Evolutionary conservation across 2,329 filamentous ascomycete species (phyloP).

Genomic region (Colletotrichum cereale): DNA sequence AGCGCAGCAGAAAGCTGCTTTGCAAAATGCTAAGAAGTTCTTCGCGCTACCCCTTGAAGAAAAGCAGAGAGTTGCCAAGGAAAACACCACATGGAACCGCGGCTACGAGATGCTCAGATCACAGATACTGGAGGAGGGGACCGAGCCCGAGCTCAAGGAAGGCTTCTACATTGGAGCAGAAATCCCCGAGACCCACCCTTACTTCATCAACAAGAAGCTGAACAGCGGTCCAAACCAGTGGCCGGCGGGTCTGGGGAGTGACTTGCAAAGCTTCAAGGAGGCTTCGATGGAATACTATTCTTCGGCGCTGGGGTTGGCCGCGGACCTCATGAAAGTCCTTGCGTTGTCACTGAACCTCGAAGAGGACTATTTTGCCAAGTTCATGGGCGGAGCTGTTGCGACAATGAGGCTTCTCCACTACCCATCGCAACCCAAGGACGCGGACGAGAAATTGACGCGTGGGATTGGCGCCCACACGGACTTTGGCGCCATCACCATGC

Average conservation of each 20-base stretch:
- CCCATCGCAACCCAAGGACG: constrained; percentile 54
- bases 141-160: constrained; percentile 62
- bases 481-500: constrained; percentile 68
- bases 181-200: constrained; percentile 55
- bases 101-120: constrained; percentile 63
- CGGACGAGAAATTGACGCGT: constrained; percentile 50
- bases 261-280: constrained; percentile 50
- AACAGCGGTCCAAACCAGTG: constrained; percentile 57
- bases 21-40: constrained; percentile 58
- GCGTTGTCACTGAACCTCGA: constrained; percentile 57
- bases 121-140: constrained; percentile 59
- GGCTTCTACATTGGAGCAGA: constrained; percentile 57
- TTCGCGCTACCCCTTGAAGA: constrained; percentile 58
- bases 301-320: constrained; percentile 54
- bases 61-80: constrained; percentile 57
- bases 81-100: constrained; percentile 56
- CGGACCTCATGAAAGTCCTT: constrained; percentile 56
- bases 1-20: constrained; percentile 53
- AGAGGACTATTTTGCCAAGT: constrained; percentile 57
- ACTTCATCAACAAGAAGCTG: constrained; percentile 56
- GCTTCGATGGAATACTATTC: constrained; percentile 56
- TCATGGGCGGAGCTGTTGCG: constrained; percentile 57
- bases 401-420: constrained; percentile 63
- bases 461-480: constrained; percentile 65
- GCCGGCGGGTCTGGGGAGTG: constrained; percentile 52